Conservation (phyloP, 768 basidiomycete genomes). For the Phanerochaete carnosa region DNA sequence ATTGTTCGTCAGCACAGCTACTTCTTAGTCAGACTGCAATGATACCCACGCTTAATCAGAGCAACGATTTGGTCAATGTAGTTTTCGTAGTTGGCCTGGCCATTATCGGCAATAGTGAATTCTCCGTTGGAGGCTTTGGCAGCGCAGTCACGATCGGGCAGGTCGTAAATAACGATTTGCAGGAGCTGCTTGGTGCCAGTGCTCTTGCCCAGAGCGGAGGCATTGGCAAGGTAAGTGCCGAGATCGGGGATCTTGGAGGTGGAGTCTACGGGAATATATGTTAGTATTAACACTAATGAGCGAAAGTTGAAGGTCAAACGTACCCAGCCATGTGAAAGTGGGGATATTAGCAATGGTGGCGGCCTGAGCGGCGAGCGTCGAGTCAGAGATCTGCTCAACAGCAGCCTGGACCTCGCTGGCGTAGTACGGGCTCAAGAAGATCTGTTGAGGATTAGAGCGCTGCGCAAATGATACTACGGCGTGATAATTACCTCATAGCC, state of each 20-base stretch:
- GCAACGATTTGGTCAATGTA: slow-evolving; percentile 65
- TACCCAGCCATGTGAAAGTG: slow-evolving; percentile 55
- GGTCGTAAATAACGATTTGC: slow-evolving; percentile 44
- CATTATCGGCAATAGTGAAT: slow-evolving; percentile 55
- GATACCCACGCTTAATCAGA: slow-evolving; percentile 44
- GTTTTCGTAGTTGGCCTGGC: slow-evolving; percentile 49
- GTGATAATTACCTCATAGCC: slow-evolving; percentile 39
- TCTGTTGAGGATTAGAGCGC: slow-evolving; percentile 22
- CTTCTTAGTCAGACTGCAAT: background rate
- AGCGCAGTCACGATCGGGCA: slow-evolving; percentile 66
- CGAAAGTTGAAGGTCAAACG: background rate
- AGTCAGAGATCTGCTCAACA: slow-evolving; percentile 44
- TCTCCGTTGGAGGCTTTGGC: slow-evolving; percentile 66
- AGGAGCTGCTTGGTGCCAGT: slow-evolving; percentile 44
- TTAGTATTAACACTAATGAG: background rate
- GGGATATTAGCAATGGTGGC: slow-evolving; percentile 52
- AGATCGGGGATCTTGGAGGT: slow-evolving; percentile 52
- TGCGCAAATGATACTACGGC: background rate
- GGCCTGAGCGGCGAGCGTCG: slow-evolving; percentile 49
- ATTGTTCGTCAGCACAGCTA: background rate
- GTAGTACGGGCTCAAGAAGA: slow-evolving; percentile 55
- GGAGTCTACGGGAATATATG: slow-evolving; percentile 29
- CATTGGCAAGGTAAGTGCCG: slow-evolving; percentile 55
- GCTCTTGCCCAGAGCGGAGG: slow-evolving; percentile 40
- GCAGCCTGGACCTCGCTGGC: slow-evolving; percentile 51